These are phyloP conservation scores for Chloris gayana DNA, from an alignment of 176 grass and related monocot genomes.

Conservation along the genomic window DNA sequence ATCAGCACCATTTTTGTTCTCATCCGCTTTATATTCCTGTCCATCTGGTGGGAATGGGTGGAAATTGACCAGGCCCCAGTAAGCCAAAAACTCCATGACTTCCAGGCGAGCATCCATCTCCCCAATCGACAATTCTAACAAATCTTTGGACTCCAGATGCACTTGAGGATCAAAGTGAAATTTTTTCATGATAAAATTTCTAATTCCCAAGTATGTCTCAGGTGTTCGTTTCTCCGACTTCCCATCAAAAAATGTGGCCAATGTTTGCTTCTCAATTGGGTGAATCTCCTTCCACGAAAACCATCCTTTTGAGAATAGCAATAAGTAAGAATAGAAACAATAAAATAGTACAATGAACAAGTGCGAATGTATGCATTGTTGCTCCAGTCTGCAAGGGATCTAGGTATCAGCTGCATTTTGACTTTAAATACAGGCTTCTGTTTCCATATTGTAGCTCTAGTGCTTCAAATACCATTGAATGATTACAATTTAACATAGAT, in stretches of 20 bases:
- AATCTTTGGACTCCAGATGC: slow-evolving; percentile 70
- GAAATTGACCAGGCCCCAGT: slow-evolving; percentile 88
- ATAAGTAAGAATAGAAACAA: slow-evolving; percentile 12
- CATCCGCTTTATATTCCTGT: slow-evolving; percentile 39
- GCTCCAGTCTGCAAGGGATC: neutral
- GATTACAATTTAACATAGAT: neutral
- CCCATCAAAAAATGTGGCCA: slow-evolving; percentile 72
- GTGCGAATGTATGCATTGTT: neutral
- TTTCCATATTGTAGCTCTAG: neutral
- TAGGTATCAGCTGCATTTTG: neutral
- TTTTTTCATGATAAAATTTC: slow-evolving; percentile 80
- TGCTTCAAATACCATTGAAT: slow-evolving; percentile 4
- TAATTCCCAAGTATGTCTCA: slow-evolving; percentile 63
- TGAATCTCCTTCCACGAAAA: slow-evolving; percentile 84
- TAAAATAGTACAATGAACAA: neutral
- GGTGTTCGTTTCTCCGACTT: slow-evolving; percentile 63
- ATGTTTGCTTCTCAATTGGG: slow-evolving; percentile 70
- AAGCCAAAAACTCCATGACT: slow-evolving; percentile 70
- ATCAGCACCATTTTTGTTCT: slow-evolving; percentile 37
- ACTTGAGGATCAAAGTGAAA: slow-evolving; percentile 74
- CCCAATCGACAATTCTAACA: slow-evolving; percentile 51
- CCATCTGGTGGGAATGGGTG: slow-evolving; percentile 61
- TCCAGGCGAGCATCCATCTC: slow-evolving; percentile 56
- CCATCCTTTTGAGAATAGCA: slow-evolving; percentile 56
- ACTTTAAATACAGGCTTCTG: neutral